phyloP scores from a whole-genome alignment of 164 flowering plant species.

The Tetracentron sinense region DNA sequence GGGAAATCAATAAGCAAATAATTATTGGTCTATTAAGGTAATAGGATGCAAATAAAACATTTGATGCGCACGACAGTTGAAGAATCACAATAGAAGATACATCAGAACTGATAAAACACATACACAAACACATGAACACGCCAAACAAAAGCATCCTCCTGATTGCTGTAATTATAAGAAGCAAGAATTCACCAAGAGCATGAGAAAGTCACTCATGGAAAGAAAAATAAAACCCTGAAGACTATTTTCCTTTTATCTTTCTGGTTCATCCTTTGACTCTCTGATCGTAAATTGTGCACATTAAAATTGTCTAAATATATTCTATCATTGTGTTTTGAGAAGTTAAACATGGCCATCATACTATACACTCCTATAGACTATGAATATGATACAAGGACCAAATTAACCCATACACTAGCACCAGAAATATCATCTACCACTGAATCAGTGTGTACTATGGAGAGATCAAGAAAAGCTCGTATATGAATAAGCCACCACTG shows the following conservation, averaged over 20 bases:
- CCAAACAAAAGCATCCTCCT: not conserved
- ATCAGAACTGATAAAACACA: not conserved
- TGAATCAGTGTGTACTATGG: not conserved
- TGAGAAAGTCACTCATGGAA: too few species aligned
- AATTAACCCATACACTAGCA: not conserved
- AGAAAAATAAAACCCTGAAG: too few species aligned
- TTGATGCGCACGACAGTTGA: too few species aligned
- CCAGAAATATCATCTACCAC: not conserved
- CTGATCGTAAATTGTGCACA: not conserved
- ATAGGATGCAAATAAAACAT: not conserved
- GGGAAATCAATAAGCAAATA: constrained; percentile 3
- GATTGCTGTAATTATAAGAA: not conserved
- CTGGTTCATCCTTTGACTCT: too few species aligned
- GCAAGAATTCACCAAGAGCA: not conserved
- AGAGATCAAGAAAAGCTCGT: not conserved
- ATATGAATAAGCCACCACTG: not conserved
- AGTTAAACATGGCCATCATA: not conserved
- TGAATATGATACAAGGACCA: not conserved
- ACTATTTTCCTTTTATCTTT: too few species aligned
- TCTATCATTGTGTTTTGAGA: too few species aligned
- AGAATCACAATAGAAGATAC: not conserved
- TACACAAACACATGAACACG: too few species aligned
- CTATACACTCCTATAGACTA: not conserved
- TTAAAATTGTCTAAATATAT: not conserved
- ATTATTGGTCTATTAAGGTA: not conserved